Evolutionary conservation across 148 eudicot species (phyloP), one percentile per base, ranked within the genome.

Genomic region (Camellia sinensis): DNA sequence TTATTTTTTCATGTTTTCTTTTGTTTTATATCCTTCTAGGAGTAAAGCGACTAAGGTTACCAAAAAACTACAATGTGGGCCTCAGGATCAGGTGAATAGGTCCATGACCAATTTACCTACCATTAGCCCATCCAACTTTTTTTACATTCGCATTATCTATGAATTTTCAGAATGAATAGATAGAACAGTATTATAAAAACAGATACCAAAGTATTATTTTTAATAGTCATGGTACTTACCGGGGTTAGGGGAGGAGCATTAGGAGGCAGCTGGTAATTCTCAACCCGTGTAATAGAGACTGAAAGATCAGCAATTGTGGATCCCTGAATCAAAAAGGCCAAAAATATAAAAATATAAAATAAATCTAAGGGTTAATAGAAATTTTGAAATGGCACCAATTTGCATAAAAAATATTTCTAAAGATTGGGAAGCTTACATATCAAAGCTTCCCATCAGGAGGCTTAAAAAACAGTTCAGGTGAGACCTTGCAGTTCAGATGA

Each of bases 241-340:
- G 50, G 70, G 59, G 6, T 74, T 12, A 78, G 50, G 3, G 81
- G 82, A 81, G 80, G 79, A 61, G 89, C 91, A 72, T 80, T 78
- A 44, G 89, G 86, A 80, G 89, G 91, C 63, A 86, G 83, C 68
- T 84, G 84, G 73, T 88, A 88, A 64, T 84, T 69, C 69, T 84
- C 84, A 40, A 66, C 84, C 17, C 77, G 85, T 17, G 80, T 84
- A 73, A 88, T 81, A 12, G 82, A 75, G 37, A 86, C 81, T 5
- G 91, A n/a, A 19, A 62, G 81, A 73, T 86, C 83, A 41, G 60
- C 84, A 61, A 88, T 82, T 4, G 78, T 80, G 37, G 87, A 80
- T 79, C 86, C 90, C 90, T 88, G 75, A 45, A 44, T 21, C 19
- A 22, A 22, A 22, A 22, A 22, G 29, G 29, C 29, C 29, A 22